Base-by-base conservation (phyloP, 345 rosid genomes). In the Firmiana major region DNA sequence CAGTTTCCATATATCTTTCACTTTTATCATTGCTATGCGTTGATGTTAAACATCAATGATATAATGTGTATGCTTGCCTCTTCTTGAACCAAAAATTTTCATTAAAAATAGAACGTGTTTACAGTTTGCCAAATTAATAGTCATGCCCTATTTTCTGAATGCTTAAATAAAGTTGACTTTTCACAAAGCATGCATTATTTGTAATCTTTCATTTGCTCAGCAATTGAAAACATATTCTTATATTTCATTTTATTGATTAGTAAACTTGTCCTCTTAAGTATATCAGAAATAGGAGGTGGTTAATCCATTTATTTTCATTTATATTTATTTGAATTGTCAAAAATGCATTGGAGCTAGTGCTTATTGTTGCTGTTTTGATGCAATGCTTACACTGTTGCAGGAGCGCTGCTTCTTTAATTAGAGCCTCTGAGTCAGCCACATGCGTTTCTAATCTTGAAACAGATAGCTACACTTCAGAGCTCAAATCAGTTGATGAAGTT, bases 381-480 rank as follows among this genome's bases (percentile, higher is more conserved):
- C 48, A 34, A 58, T 68, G 24, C 34, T 78, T 45, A 22, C 51
- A 81, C 72, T 74, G 54, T 55, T 73, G 69, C 83, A 91, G 99
- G 94, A 96, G 90, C 86, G 90, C 94, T 51, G 82, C 83, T 74
- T 90, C 99, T 49, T 87, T 88, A 46, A 82, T 72, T 60, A 88
- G 91, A 87, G 93, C 97, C 7, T 88, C 85, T n/a, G 85, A 81
- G 72, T 64, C 85, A 71, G 79, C 85, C 9, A 75, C 69, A 73
- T 80, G 80, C 71, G 81, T 85, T 66, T 75, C 86, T 68, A 82
- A 74, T 74, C 75, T 75, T 60, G 80, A 82, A 80, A 76, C 75
- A 59, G 86, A 85, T 60, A 43, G 73, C n/a, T 64, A 77, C 28
- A 53, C 79, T 75, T 79, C 90, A 53, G 81, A 81, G 65, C 81